Evolutionary conservation across 2,329 filamentous ascomycete genomes (phyloP), one percentile per base, ranked within the genome.

Genomic region (Dactylellina sp.): DNA sequence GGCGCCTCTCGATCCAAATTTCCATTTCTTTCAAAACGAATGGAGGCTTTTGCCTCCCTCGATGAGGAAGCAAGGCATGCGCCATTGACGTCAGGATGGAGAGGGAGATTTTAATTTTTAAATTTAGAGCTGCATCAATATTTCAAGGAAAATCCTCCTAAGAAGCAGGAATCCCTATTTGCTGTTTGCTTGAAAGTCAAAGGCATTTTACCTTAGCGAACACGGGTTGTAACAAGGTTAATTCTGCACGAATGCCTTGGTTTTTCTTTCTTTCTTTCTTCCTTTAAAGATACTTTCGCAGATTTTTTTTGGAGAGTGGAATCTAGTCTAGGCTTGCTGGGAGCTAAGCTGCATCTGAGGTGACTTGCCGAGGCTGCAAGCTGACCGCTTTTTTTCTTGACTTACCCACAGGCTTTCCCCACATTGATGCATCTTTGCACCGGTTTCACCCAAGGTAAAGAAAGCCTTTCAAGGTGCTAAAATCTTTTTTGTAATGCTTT

Each of bases 71-170:
- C 42, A 37, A 25, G 37, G 40, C n/a, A n/a, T 18, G 18, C 56
- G 56, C 42, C 56, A 49, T 60, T 60, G 56, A 60, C 56, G 56
- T 60, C 42, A 60, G 32, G 14, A 46, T n/a, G 1, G 24, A 47
- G 16, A 35, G 35, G 49, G 18, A 7, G 32, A 40, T 7, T 22
- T 24, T 11, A 37, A 57, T 44, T 39, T 57, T 20, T 44, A 57
- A 44, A 44, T 28, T 16, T 57, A 57, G 53, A 44, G 22, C 37
- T 40, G 35, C 52, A 56, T 24, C 32, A 16, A 37, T 9, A 28
- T 35, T 53, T 25, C 52, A 56, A 56, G 52, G 52, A 42, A 56
- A 16, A 47, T 5, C 7, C 9, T 11, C 6, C 5, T 7, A 44
- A 44, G 18, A 44, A 44, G n/a, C 7, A n/a, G n/a, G n/a, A n/a